Percentiles rank a stretch among this genome's conserved stretches.
Evolutionary conservation across 768 basidiomycete genomes (phyloP).

Genomic region (Termitomyces sp.): DNA sequence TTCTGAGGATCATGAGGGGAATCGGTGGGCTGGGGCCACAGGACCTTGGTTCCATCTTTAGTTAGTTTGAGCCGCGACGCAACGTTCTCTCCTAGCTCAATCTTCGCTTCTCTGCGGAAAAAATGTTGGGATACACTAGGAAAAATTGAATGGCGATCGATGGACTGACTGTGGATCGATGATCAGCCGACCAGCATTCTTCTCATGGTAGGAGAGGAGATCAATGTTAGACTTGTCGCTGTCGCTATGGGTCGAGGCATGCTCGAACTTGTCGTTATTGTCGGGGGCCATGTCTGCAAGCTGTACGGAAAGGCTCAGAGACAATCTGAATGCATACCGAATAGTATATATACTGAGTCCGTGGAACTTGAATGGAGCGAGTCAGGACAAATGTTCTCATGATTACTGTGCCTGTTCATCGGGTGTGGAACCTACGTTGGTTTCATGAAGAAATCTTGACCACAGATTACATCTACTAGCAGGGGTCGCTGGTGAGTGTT

Average conservation of each 20-base stretch:
- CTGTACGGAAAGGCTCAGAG: neutral
- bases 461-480: neutral
- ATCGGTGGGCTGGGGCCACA: constrained; percentile 70
- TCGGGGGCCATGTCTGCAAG: constrained; percentile 21
- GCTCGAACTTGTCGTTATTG: constrained; percentile 18
- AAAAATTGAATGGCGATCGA: neutral
- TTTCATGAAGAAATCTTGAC: neutral
- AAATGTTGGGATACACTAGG: neutral
- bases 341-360: neutral
- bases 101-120: constrained; percentile 48
- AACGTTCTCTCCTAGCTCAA: constrained; percentile 55
- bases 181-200: constrained; percentile 54
- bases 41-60: constrained; percentile 50
- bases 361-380: neutral
- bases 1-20: constrained; percentile 65
- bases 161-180: constrained; percentile 54
- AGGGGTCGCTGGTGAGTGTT: neutral
- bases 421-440: neutral
- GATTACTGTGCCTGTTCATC: neutral
- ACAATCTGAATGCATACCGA: neutral
- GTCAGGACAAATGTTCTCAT: neutral
- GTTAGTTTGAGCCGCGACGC: constrained; percentile 56
- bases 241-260: constrained; percentile 13
- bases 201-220: constrained; percentile 46
- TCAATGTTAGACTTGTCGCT: constrained; percentile 24